phyloP scores from a whole-genome alignment of 192 early-diverging fungal species.

The Podila verticillata region DNA sequence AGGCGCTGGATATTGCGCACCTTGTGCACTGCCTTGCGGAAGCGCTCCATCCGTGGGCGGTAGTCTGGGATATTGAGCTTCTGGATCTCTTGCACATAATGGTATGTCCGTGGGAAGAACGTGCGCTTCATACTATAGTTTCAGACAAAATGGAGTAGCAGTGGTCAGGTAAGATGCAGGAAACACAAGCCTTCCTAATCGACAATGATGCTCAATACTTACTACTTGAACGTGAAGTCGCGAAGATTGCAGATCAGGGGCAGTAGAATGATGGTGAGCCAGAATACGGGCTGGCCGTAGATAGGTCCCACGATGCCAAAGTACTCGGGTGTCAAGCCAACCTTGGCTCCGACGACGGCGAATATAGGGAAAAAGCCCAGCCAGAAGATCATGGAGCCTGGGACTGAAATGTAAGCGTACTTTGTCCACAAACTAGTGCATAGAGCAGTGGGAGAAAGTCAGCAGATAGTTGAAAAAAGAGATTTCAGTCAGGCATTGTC shows the following conservation, averaged over 20 bases:
- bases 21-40: conserved; percentile 99
- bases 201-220: conserved; percentile 51
- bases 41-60: conserved; percentile 96
- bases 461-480: not conserved
- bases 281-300: conserved; percentile 80
- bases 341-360: conserved; percentile 75
- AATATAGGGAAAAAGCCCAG: conserved; percentile 88
- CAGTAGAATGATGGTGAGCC: conserved; percentile 88
- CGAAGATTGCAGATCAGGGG: conserved; percentile 85
- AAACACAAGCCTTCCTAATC: not conserved
- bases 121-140: conserved; percentile 72
- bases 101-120: conserved; percentile 85
- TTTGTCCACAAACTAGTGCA: conserved; percentile 87
- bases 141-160: not conserved
- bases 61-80: conserved; percentile 99
- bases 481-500: not conserved
- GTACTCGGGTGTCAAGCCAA: conserved; percentile 77
- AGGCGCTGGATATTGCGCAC: conserved; percentile 92
- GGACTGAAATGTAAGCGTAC: conserved; percentile 91
- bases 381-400: conserved; percentile 92
- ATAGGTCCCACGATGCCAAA: conserved; percentile 73
- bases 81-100: conserved; percentile 99
- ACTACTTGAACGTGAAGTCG: conserved; percentile 97
- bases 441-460: not conserved
- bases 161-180: not conserved